These are phyloP conservation scores for Tuber umbilicatum DNA, from an alignment of 495 filamentous ascomycete genomes.

Conservation along the genomic window DNA sequence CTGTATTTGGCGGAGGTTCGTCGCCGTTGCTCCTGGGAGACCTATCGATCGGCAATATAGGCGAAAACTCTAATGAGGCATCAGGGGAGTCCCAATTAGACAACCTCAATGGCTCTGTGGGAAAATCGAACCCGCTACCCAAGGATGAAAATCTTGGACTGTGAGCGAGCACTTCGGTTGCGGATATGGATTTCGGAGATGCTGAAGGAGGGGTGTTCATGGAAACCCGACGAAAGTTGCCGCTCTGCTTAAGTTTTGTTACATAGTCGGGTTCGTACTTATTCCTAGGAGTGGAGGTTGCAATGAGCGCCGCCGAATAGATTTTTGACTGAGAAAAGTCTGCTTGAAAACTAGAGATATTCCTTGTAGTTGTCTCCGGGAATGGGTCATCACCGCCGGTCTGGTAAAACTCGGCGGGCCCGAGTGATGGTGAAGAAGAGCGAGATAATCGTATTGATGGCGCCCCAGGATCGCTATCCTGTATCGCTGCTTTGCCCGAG, in stretches of 20 bases:
- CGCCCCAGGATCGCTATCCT: neutral
- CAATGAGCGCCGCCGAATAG: constrained; percentile 14
- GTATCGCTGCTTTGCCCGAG: neutral
- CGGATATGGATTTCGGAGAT: constrained; percentile 24
- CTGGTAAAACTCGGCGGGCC: constrained; percentile 8
- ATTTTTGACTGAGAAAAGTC: constrained; percentile 1
- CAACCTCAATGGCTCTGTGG: constrained; percentile 23
- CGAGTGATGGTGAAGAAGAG: constrained; percentile 15
- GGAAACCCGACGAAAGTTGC: constrained; percentile 27
- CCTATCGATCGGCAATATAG: constrained; percentile 26
- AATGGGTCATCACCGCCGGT: constrained; percentile 17
- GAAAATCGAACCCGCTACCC: constrained; percentile 28
- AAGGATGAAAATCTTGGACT: constrained; percentile 27
- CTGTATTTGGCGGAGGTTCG: constrained; percentile 24
- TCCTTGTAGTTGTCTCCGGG: constrained; percentile 11
- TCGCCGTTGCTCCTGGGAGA: constrained; percentile 2
- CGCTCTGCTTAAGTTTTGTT: constrained; percentile 21
- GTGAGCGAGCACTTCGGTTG: constrained; percentile 21
- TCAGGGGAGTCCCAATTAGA: constrained; percentile 16
- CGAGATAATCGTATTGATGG: neutral
- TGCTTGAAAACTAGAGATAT: neutral
- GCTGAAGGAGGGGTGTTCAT: constrained; percentile 36
- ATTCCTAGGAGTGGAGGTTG: constrained; percentile 27
- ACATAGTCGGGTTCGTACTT: constrained; percentile 17
- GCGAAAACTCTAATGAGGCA: constrained; percentile 23